Base-by-base conservation (phyloP, 1,284 basidiomycete genomes). In the Puccinia polysora region DNA sequence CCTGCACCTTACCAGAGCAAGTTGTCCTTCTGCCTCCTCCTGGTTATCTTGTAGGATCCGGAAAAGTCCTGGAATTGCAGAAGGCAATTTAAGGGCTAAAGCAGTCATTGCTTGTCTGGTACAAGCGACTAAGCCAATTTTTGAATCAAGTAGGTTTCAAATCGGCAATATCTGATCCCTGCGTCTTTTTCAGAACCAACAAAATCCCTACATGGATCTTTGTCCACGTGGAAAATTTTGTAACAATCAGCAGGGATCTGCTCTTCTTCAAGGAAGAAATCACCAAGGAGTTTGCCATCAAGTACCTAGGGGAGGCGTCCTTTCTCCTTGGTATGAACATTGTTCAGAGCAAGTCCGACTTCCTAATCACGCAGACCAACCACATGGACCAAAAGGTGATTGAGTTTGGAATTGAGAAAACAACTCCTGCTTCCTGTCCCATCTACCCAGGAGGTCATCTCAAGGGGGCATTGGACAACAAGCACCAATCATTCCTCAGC, bases 51-150 rank as follows among this genome's bases (percentile, higher is more conserved):
- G 14, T 12, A 23, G 25, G 14, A 10, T 25, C 15, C 10, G 15
- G 30, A 6, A 56, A 10, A 25, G 25, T 36, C 15, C 20, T 56
- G 7, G 28, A 56, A 15, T 28, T 56, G 4, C 6, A 32, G 28
- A 56, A 56, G 23, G 25, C 53, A 7, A 30, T 56, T 5, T 56
- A 56, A 8, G 53, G 53, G 12, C 53, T 56, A 8, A 56, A 56
- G 53, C 53, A 56, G 20, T 7, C 28, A 7, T 36, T 28, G 5
- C 53, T 30, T 56, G 25, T 14, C 8, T 56, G 53, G 53, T 56
- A 56, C 53, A 56, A 56, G 15, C 6, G 32, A 25, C 28, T 56
- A 25, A 56, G 28, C n/a, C n/a, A n/a, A n/a, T n/a, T n/a, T n/a
- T n/a, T 49, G 4, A 49, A 5, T 6, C n/a, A 4, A 18, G 18